Conservation (phyloP, 345 rosid genomes). For the Camelina neglecta region DNA sequence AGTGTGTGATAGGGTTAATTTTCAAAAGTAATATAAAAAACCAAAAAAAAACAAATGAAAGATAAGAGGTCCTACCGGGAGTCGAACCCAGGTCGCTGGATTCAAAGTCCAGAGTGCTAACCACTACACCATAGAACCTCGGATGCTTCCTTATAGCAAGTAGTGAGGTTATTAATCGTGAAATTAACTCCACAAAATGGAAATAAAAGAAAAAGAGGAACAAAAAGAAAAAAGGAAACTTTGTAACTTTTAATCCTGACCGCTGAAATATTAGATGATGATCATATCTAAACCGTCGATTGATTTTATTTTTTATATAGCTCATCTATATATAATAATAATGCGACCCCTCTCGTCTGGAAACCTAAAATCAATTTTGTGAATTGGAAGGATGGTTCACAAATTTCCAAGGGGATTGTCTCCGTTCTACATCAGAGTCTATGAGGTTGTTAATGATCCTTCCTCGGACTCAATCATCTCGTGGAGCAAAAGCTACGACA, state of each 20-base stretch:
- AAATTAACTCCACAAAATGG: neutral
- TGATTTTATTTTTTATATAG: too few species aligned
- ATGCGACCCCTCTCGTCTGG: too few species aligned
- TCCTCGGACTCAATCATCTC: conserved; percentile 7
- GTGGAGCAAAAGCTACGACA: conserved; percentile 12
- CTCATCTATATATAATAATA: neutral
- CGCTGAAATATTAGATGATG: too few species aligned
- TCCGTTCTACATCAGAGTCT: neutral
- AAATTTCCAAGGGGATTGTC: neutral
- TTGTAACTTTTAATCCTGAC: neutral
- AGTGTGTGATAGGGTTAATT: neutral
- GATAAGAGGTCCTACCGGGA: conserved; percentile 81
- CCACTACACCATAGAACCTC: conserved; percentile 98
- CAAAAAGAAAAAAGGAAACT: neutral
- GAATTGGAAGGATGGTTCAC: neutral
- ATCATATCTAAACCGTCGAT: neutral
- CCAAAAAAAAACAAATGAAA: neutral
- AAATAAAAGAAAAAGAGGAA: neutral
- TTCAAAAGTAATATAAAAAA: neutral
- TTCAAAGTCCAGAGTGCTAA: conserved; percentile 99
- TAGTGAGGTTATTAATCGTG: too few species aligned
- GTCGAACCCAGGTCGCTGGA: conserved; percentile 99
- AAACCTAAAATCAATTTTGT: neutral
- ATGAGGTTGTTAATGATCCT: conserved; percentile 10
- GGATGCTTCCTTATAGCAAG: neutral